Base-by-base conservation (phyloP, 2,329 filamentous ascomycete species). In the Talaromyces verruculosus region DNA sequence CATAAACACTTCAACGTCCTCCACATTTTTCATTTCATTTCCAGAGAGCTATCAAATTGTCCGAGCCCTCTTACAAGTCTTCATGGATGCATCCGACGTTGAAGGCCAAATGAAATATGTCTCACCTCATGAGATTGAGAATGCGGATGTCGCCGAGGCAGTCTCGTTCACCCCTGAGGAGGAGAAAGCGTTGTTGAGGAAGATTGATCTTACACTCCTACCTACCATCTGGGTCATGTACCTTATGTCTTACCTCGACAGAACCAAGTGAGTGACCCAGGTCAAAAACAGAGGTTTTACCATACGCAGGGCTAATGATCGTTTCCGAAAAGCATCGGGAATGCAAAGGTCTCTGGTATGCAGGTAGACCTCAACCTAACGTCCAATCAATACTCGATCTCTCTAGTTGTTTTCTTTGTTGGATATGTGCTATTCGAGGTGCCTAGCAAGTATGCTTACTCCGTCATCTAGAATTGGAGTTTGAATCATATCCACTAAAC, bases 391-490 rank as follows among this genome's bases (percentile, higher is more conserved):
- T 84, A 82, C 73, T 85, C 84, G 67, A 79, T 73, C 1, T 82
- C 83, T 0, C 74, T 85, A 6, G 82, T 84, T 67, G 83, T 85
- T 66, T 85, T 85, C 75, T 85, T 84, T 72, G 80, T 85, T 4
- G 80, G 80, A 0, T 83, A 85, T 64, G 76, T 85, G 15, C 72
- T 84, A 1, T 81, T 84, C 67, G 83, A 85, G 66, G 83, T 85
- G 22, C 84, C 84, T 0, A 81, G 78, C 22, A 85, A 85, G 59
- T 49, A 55, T 15, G 59, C 25, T 10, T 8, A 33, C 8, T 33
- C 13, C 37, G 5, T 39, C 37, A 15, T 39, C 13, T 5, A 33
- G 30, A 33, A 33, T 6, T 8, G 30, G 30, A 8, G 8, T 33
- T 39, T 39, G 37, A 37, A 13, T 39, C 13, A 15, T 15, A 13